Base-by-base conservation (phyloP, 441 rosid genomes). In the Aleurites moluccanus region DNA sequence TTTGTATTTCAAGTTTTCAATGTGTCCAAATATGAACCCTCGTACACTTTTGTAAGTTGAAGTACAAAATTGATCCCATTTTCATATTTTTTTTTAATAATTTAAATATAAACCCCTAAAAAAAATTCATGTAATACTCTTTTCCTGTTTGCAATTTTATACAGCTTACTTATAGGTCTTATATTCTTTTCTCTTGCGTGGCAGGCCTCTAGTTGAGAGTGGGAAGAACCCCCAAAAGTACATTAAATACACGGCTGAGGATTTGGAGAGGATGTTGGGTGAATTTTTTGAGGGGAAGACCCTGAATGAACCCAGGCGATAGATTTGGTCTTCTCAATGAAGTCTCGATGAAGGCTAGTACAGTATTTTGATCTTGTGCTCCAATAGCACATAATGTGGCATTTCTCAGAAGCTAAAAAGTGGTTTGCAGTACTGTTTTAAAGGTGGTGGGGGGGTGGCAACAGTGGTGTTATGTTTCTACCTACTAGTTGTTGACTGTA, bases 271-370 rank as follows among this genome's bases (percentile, higher is more conserved):
- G 70, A 90, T 92, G 93, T 67, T 95, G 84, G 92, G 94, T 21
- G 98, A 95, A 78, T 95, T 95, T 81, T 95, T 95, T 27, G 99
- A 95, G 81, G 97, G 97, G 64, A 92, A 88, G 85, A 86, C 83
- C 67, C 68, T 83, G 75, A 90, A 80, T 60, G 99, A 94, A 67
- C 88, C 89, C 13, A 87, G 83, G 81, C 87, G 98, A 23, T 91
- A 89, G 83, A 66, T 50, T 28, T n/a, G 67, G 66, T 18, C 40
- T 9, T 38, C 33, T 35, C 0, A 35, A 35, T 35, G 38, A 35
- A 0, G 8, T 2, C 16, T 23, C 66, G 6, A n/a, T 60, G 47
- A 69, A 55, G 35, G 70, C 45, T 69, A 25, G 60, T 68, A 33
- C 56, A 7, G 44, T 0, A 20, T 6, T 13, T 38, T 23, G 70